Evolutionary conservation across 179 eudicot genomes (phyloP), one percentile per base, ranked within the genome.

Genomic region (Spinacia oleracea): DNA sequence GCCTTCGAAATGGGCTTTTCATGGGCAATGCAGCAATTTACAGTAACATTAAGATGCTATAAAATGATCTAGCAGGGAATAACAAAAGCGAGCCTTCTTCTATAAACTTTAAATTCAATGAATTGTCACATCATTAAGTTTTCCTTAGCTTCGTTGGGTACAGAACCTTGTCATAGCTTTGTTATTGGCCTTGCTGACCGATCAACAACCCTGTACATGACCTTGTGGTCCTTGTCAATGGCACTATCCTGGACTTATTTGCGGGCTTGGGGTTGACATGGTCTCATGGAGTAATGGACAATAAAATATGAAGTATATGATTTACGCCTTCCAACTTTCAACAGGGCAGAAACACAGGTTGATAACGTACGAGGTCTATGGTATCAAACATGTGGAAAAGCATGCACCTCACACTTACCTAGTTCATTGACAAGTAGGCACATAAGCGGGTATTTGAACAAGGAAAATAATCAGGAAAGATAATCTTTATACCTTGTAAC

Each of bases 401-500:
- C 27, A 38, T 66, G 63, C 74, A 46, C 40, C 79, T 7, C 72
- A 71, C 9, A 69, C 65, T 70, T 32, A 56, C 15, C 77, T 45
- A 27, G 48, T 56, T 46, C 34, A 25, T 29, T 59, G 35, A 70
- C 5, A 27, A 29, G 2, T 31, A 3, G 11, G 66, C 62, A 63
- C 9, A 8, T 34, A 71, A n/a, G 62, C 71, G 53, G 72, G 5
- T 43, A 45, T 18, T 55, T n/a, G n/a, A 65, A 73, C 71, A 67
- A 25, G 23, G 43, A 32, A 72, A 62, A 31, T 60, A 40, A 21
- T 56, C 74, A 65, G 38, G 60, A 32, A 21, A 75, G 62, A 60
- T 23, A 42, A 45, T 66, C 64, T 48, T 45, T n/a, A 40, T 77
- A 96, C 99, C 99, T 96, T 93, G 88, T 86, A 93, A 83, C 91